Evolutionary conservation across 192 early-diverging fungal species (phyloP), one percentile per base, ranked within the genome.

Genomic region (Backusella tarrabulga): DNA sequence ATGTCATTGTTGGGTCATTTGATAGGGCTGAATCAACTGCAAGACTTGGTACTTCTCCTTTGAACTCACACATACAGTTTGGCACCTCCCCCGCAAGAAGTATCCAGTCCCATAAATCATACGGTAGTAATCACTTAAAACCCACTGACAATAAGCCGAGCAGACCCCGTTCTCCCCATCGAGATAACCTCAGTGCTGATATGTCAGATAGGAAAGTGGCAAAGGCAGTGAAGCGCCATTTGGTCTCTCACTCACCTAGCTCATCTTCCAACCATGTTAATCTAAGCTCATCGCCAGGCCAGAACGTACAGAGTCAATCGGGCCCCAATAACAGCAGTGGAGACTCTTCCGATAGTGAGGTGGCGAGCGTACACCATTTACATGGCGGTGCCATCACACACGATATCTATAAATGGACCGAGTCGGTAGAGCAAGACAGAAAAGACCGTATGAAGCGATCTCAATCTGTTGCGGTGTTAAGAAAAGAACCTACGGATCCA

Each of bases 401-500:
- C 69, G 91, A 95, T 63, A 92, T 97, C 71, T 97, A 97, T 82
- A 91, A 93, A 84, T 96, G 95, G 95, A 87, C 91, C 15, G 91
- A 94, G 63, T 87, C 91, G 71, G 83, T 89, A 36, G 90, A 91
- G 44, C 81, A 84, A 42, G 79, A 83, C 46, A 67, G 76, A 54
- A 77, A 77, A 26, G 70, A 60, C 3, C 77, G 77, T 56, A 60
- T 38, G 36, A 68, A 72, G 32, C 67, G 80, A 35, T 73, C 80
- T 1, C 76, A 78, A 66, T 82, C 80, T 0, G 56, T 82, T 17
- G 72, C 70, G 7, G 66, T 78, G 0, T 66, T 77, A 41, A 34
- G 67, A n/a, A 60, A 34, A 17, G 54, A 41, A 3, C 68, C 66
- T 29, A 21, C 36, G 6, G 75, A 80, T 36, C 75, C 56, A 36